Conservation (phyloP, 345 rosid genomes). For the Arabis hirsuta region DNA sequence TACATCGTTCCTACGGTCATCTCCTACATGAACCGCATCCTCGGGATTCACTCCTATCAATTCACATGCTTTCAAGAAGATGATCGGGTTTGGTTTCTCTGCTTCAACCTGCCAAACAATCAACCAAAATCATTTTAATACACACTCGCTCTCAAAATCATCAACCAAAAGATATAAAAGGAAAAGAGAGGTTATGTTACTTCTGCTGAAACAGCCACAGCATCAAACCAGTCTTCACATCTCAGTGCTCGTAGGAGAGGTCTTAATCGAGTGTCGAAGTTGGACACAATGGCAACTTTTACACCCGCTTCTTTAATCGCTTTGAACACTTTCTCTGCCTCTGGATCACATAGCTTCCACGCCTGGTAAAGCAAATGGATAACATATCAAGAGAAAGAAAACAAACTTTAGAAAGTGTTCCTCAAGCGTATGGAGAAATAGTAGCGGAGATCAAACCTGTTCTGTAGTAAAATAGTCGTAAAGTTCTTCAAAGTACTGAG, state of each 20-base stretch:
- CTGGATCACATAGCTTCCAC: slow-evolving; percentile 96
- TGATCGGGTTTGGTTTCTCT: slow-evolving; percentile 96
- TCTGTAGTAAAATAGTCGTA: slow-evolving; percentile 83
- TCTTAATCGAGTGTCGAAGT: slow-evolving; percentile 94
- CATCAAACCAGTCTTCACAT: slow-evolving; percentile 97
- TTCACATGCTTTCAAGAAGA: slow-evolving; percentile 94
- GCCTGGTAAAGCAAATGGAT: slow-evolving; percentile 57
- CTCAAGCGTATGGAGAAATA: slow-evolving; percentile 3
- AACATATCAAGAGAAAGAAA: slow-evolving; percentile 19
- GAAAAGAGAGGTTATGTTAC: slow-evolving; percentile 46
- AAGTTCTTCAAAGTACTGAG: slow-evolving; percentile 90
- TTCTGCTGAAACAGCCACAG: slow-evolving; percentile 97
- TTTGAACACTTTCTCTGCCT: slow-evolving; percentile 80
- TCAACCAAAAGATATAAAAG: slow-evolving; percentile 1
- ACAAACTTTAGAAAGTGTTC: neutral
- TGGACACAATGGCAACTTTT: slow-evolving; percentile 89
- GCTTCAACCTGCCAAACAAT: slow-evolving; percentile 71
- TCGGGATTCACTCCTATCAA: slow-evolving; percentile 82
- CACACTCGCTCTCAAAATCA: slow-evolving; percentile 10
- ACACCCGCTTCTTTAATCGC: slow-evolving; percentile 82
- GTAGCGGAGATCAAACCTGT: slow-evolving; percentile 51
- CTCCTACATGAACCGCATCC: slow-evolving; percentile 96
- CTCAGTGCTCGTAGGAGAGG: slow-evolving; percentile 76
- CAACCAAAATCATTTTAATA: slow-evolving; percentile 18
- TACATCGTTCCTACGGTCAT: slow-evolving; percentile 95